phyloP scores from a whole-genome alignment of 176 grass and related monocot species.

The Cocos nucifera region DNA sequence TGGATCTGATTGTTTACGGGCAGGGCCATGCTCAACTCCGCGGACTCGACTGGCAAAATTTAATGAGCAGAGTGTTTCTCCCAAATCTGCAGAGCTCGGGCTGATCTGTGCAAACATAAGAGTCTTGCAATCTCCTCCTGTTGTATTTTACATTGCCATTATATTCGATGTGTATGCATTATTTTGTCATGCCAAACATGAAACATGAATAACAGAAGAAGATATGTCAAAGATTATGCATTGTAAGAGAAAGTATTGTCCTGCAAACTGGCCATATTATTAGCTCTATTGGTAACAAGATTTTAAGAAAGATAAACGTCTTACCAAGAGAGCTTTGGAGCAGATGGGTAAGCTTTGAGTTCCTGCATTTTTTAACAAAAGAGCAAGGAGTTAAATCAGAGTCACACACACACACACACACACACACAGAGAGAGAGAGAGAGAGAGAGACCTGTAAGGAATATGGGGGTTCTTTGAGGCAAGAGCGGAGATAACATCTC shows the following conservation, averaged over 20 bases:
- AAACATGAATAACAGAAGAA: no score
- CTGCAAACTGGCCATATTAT: no score
- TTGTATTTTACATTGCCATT: conserved; percentile 11
- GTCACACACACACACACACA: no score
- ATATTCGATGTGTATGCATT: no score
- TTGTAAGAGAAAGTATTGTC: no score
- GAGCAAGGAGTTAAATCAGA: background rate
- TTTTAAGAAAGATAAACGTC: background rate
- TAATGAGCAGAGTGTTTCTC: conserved; percentile 74
- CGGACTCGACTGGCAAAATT: conserved; percentile 92
- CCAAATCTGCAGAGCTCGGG: conserved; percentile 74
- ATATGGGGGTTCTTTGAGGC: conserved; percentile 81
- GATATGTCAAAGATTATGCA: no score
- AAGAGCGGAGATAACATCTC: conserved; percentile 89
- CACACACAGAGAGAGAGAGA: conserved; percentile 1
- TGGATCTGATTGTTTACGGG: conserved; percentile 75
- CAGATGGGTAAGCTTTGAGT: conserved; percentile 92
- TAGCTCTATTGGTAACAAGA: no score
- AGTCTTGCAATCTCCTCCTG: conserved; percentile 96
- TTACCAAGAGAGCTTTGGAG: conserved; percentile 92
- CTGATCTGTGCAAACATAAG: conserved; percentile 99
- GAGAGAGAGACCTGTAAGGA: conserved; percentile 61
- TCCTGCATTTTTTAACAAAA: conserved; percentile 37
- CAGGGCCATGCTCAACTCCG: conserved; percentile 75
- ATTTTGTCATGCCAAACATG: no score